Percentiles rank a stretch among this genome's conserved stretches.
These are phyloP conservation scores for Centaurea solstitialis DNA, from an alignment of 129 eudicot genomes.

Conservation along the genomic window DNA sequence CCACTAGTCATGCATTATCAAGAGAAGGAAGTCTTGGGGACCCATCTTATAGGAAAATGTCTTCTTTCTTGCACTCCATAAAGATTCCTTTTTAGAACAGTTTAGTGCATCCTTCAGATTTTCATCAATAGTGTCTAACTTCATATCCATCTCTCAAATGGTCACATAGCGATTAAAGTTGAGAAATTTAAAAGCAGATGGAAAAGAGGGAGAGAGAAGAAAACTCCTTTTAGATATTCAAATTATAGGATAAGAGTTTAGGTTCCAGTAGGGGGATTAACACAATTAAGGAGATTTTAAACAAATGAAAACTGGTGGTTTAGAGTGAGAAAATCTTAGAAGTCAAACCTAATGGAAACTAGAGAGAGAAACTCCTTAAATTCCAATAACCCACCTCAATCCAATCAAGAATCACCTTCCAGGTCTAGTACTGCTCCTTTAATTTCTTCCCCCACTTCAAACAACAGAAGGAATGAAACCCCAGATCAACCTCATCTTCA, in stretches of 20 bases:
- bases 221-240: constrained; percentile 6
- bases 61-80: constrained; percentile 33
- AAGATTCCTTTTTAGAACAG: constrained; percentile 30
- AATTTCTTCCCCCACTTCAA: constrained; percentile 21
- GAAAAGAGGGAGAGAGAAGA: neutral
- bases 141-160: neutral
- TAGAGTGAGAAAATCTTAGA: constrained; percentile 20
- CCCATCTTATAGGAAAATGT: constrained; percentile 31
- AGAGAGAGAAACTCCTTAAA: constrained; percentile 45
- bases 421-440: constrained; percentile 24
- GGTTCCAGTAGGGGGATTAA: neutral
- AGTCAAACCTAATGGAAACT: constrained; percentile 47
- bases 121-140: neutral
- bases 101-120: constrained; percentile 9
- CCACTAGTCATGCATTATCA: constrained; percentile 30
- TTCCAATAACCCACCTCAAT: constrained; percentile 36
- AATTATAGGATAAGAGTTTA: constrained; percentile 1
- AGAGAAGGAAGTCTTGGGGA: constrained; percentile 31
- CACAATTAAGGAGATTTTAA: neutral
- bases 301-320: constrained; percentile 22
- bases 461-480: constrained; percentile 23
- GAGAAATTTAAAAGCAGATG: neutral
- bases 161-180: neutral
- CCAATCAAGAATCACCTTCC: constrained; percentile 44
- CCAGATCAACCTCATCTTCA: constrained; percentile 24